Percentiles rank a stretch among this genome's conserved stretches.
These are phyloP conservation scores for Keithomyces neogunnii DNA, from an alignment of 2,329 filamentous ascomycete species.

Conservation along the genomic window DNA sequence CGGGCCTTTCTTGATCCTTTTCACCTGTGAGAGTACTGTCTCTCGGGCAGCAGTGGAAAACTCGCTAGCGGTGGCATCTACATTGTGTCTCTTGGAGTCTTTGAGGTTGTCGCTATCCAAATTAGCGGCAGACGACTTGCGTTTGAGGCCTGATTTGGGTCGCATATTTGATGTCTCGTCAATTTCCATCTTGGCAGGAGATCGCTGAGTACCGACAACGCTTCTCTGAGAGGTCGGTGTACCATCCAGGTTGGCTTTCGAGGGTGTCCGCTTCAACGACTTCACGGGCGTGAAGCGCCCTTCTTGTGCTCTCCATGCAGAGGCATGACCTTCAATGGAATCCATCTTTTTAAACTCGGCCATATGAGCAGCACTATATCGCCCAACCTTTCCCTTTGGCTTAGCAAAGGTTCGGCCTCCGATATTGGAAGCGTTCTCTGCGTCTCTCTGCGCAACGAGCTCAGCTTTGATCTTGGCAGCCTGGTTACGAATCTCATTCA, in stretches of 20 bases:
- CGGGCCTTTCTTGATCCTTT: constrained; percentile 61
- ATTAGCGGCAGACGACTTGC: constrained; percentile 22
- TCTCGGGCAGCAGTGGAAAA: constrained; percentile 5
- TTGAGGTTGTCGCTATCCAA: constrained; percentile 16
- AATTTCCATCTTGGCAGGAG: constrained; percentile 52
- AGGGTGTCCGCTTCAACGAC: constrained; percentile 32
- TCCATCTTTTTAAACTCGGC: constrained; percentile 96
- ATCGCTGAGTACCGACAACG: constrained; percentile 38
- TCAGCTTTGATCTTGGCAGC: constrained; percentile 62
- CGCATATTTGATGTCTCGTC: constrained; percentile 43
- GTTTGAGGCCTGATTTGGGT: constrained; percentile 27
- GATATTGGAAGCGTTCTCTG: constrained; percentile 33
- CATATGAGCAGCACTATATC: constrained; percentile 81
- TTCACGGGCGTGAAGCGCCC: constrained; percentile 42
- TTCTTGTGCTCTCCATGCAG: constrained; percentile 58
- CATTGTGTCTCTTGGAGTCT: constrained; percentile 17
- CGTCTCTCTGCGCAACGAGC: constrained; percentile 53
- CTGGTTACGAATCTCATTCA: constrained; percentile 63
- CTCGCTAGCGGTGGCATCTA: constrained; percentile 12
- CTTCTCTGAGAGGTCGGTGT: constrained; percentile 24
- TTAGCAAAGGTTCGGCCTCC: constrained; percentile 64
- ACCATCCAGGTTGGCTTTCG: constrained; percentile 34
- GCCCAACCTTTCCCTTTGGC: constrained; percentile 66
- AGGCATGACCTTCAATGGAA: constrained; percentile 81
- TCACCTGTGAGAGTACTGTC: constrained; percentile 36